Evolutionary conservation across 176 grass and related monocot genomes (phyloP), one percentile per base, ranked within the genome.

Genomic region (Oryza coarctata): DNA sequence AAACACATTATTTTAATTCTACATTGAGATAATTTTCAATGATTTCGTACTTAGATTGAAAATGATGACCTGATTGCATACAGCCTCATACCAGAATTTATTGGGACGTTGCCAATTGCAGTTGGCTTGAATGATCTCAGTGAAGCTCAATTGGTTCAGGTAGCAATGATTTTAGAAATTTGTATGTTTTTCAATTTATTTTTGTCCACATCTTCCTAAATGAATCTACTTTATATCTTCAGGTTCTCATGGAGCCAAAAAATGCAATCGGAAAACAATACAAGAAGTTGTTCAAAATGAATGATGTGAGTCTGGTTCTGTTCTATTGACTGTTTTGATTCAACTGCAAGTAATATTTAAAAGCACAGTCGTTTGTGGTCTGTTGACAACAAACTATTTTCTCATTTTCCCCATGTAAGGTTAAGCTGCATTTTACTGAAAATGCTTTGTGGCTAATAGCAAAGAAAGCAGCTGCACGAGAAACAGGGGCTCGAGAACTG

Each of bases 231-330:
- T 60, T 60, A 23, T 60, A 1, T 70, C 74, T 84, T 45, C 66
- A 94, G 91, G 86, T 94, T 70, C 88, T 94, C 68, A 73, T 12
- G 31, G 88, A 88, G 45, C 86, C 91, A 1, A 94, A 90, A 72
- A 94, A 90, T 12, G 91, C 88, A 74, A 68, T 94, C 76, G 79
- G 47, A 65, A 94, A 90, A 83, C 88, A 94, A 80, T 88, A 88
- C 83, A 90, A 74, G 39, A 88, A 88, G 83, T 73, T 94, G 80
- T 94, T 94, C 72, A 81, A 94, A 81, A 94, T 90, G 88, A 94
- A 94, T 68, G 41, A 86, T 86, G 91, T 94, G 23, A 90, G 91
- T 80, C 23, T 15, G 40, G 68, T 25, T 75, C 81, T 44, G 6
- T 71, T 86, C 2, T 6, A 22, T 64, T 20, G 2, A 20, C 32